Conservation (phyloP, 2,329 filamentous ascomycete genomes). For the Cercospora beticola region DNA sequence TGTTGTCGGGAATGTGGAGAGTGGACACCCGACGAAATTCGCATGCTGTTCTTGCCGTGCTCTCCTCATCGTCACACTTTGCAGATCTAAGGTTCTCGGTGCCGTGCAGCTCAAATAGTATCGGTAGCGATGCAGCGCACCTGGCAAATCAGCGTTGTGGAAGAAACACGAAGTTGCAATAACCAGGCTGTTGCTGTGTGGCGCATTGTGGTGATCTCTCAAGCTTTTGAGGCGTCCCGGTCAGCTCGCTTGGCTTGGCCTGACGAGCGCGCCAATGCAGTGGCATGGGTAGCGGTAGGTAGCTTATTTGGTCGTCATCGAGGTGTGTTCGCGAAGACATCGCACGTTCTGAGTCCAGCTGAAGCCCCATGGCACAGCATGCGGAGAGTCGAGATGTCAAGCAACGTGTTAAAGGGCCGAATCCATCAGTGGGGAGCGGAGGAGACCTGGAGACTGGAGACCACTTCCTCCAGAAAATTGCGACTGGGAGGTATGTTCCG, state of each 20-base stretch:
- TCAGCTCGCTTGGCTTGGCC: not conserved
- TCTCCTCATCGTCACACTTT: not conserved
- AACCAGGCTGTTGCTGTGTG: not conserved
- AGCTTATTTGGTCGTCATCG: not conserved
- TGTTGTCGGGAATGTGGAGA: conserved; percentile 4
- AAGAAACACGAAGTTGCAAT: not conserved
- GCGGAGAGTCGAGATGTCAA: not conserved
- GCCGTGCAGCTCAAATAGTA: not conserved
- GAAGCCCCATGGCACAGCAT: not conserved
- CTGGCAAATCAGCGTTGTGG: too few relatives aligned
- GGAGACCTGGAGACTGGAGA: not conserved
- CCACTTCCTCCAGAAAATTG: not conserved
- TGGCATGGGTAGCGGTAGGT: not conserved
- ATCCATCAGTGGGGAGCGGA: not conserved
- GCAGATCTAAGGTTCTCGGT: not conserved
- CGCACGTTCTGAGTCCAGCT: not conserved
- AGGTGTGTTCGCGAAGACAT: not conserved
- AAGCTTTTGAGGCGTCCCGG: not conserved
- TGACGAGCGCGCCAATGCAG: not conserved
- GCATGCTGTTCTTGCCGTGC: not conserved
- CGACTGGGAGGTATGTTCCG: not conserved
- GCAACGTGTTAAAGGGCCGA: not conserved
- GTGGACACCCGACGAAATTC: conserved; percentile 3
- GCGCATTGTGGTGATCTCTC: not conserved
- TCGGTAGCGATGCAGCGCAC: not conserved